These are phyloP conservation scores for Pistacia atlantica DNA, from an alignment of 345 rosid genomes.

Conservation along the genomic window DNA sequence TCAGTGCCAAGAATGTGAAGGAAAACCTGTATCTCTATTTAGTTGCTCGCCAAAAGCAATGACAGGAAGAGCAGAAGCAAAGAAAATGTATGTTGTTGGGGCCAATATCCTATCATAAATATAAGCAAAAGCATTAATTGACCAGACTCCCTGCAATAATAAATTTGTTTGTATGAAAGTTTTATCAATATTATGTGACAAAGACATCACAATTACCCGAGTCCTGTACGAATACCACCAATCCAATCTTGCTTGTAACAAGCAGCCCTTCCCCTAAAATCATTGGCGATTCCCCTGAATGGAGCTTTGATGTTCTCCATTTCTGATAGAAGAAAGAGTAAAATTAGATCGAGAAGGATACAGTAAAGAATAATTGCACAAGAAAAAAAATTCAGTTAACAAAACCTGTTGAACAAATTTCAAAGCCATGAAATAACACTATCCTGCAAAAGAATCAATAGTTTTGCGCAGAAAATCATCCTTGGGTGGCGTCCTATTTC, in stretches of 20 bases:
- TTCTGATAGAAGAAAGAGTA: conserved; percentile 18
- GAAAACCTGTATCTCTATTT: conserved; percentile 68
- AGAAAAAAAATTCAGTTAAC: too few relatives aligned
- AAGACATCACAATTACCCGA: conserved; percentile 34
- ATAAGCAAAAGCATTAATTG: background rate
- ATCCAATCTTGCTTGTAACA: conserved; percentile 78
- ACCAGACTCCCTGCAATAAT: background rate
- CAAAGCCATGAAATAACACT: background rate
- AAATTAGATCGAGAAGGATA: background rate
- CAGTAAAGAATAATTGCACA: background rate
- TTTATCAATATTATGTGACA: background rate
- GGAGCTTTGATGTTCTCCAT: conserved; percentile 48
- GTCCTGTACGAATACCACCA: conserved; percentile 55
- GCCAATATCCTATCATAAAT: conserved; percentile 58
- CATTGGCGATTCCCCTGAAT: conserved; percentile 51
- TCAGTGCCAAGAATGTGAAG: background rate
- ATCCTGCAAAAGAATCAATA: background rate
- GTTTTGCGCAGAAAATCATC: background rate
- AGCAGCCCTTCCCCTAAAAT: conserved; percentile 56
- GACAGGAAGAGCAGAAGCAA: conserved; percentile 87
- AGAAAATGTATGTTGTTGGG: conserved; percentile 78
- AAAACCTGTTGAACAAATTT: too few relatives aligned
- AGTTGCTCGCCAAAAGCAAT: conserved; percentile 88
- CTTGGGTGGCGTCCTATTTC: background rate
- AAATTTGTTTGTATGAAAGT: background rate